Percentiles rank a stretch among this genome's conserved stretches.
Evolutionary conservation across 495 filamentous ascomycete species (phyloP).

Genomic region (Penicilliopsis zonata): DNA sequence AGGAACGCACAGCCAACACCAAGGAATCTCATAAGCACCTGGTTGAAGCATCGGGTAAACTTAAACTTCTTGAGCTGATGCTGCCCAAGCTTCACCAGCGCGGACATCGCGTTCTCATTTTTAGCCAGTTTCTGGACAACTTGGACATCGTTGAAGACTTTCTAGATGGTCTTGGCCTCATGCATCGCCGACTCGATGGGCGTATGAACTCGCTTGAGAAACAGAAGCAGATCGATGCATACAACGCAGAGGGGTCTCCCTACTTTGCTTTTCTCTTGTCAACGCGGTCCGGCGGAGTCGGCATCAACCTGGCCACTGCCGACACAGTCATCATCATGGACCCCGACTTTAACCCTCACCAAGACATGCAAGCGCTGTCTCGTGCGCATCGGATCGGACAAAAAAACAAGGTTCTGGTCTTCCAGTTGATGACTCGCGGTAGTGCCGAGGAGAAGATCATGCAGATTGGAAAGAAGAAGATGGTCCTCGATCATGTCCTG

Average conservation of each 20-base stretch:
- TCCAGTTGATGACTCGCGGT: slow-evolving; percentile 81
- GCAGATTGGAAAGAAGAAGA: slow-evolving; percentile 91
- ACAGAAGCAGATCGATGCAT: slow-evolving; percentile 86
- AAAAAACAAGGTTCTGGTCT: slow-evolving; percentile 87
- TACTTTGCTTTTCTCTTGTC: slow-evolving; percentile 86
- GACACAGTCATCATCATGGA: slow-evolving; percentile 98
- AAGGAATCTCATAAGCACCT: slow-evolving; percentile 59
- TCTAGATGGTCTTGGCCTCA: slow-evolving; percentile 54
- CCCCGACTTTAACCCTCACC: slow-evolving; percentile 96
- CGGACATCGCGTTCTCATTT: slow-evolving; percentile 89
- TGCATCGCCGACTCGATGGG: slow-evolving; percentile 78
- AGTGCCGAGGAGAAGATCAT: slow-evolving; percentile 92
- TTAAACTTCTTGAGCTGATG: slow-evolving; percentile 77
- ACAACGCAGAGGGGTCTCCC: slow-evolving; percentile 72
- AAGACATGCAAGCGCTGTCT: slow-evolving; percentile 91
- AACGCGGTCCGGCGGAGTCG: slow-evolving; percentile 88
- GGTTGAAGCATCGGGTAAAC: slow-evolving; percentile 83
- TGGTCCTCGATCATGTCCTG: slow-evolving; percentile 83
- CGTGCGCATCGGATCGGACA: slow-evolving; percentile 94
- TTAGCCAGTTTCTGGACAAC: slow-evolving; percentile 89
- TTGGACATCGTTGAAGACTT: slow-evolving; percentile 90
- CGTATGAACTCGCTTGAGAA: slow-evolving; percentile 66
- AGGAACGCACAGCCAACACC: slow-evolving; percentile 52
- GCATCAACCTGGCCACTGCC: slow-evolving; percentile 93
- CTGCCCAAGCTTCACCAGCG: slow-evolving; percentile 77